phyloP scores from a whole-genome alignment of 179 eudicot species.

The Pouteria campechiana region DNA sequence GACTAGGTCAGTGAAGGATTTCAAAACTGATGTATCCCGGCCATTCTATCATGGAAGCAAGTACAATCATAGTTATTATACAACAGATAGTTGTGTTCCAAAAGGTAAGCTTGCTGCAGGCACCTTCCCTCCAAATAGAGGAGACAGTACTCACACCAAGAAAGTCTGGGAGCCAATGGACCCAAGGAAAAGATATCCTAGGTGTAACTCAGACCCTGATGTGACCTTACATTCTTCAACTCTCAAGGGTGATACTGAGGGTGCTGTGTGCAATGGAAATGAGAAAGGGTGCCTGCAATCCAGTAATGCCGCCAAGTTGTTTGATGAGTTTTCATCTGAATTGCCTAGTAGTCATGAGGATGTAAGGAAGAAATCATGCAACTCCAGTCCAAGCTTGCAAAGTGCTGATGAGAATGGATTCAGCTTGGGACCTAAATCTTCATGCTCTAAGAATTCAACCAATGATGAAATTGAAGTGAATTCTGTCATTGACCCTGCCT shows the following conservation, averaged over 20 bases:
- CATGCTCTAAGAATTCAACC: constrained; percentile 16
- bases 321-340: too few species aligned
- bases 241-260: constrained; percentile 29
- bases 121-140: constrained; percentile 22
- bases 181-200: constrained; percentile 52
- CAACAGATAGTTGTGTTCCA: constrained; percentile 37
- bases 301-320: too few species aligned
- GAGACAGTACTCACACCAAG: constrained; percentile 41
- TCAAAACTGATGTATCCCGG: constrained; percentile 48
- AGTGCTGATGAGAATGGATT: too few species aligned
- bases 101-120: constrained; percentile 41
- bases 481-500: constrained; percentile 19
- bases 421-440: too few species aligned
- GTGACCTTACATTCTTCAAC: constrained; percentile 37
- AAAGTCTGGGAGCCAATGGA: constrained; percentile 98
- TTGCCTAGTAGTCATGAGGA: constrained; percentile 23
- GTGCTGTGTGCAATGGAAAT: too few species aligned
- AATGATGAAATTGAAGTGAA: constrained; percentile 27
- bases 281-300: too few species aligned
- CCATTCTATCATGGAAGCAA: constrained; percentile 41
- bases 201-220: constrained; percentile 67
- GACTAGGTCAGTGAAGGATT: constrained; percentile 26
- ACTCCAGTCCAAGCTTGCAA: constrained; percentile 2
- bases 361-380: constrained; percentile 5
- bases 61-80: constrained; percentile 32